Conservation (phyloP, 225 moss, liverwort and hornwort species). For the Physcomitrellopsis africana region DNA sequence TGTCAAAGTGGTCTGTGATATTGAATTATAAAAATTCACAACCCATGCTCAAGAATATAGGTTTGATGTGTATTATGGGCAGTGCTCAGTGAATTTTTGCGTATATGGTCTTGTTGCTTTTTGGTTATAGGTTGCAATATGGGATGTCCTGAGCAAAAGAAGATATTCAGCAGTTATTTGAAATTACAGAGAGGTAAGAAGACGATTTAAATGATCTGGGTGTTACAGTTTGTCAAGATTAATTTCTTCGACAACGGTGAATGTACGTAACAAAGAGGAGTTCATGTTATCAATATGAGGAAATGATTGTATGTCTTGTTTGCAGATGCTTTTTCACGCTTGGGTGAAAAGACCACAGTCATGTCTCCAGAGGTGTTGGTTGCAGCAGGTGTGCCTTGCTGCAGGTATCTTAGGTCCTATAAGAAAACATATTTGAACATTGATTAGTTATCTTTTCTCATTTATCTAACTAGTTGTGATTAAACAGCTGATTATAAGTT, state of each 20-base stretch:
- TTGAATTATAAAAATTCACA: background rate
- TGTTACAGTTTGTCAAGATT: slow-evolving; percentile 22
- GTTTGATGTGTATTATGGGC: slow-evolving; percentile 15
- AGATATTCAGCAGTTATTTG: slow-evolving; percentile 6
- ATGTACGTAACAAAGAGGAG: slow-evolving; percentile 8
- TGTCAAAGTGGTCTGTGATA: background rate
- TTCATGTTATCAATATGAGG: slow-evolving; percentile 23
- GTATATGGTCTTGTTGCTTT: slow-evolving; percentile 2
- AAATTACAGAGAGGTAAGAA: slow-evolving; percentile 2
- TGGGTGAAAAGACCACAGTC: slow-evolving; percentile 98
- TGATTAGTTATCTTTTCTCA: slow-evolving; percentile 6
- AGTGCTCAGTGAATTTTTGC: slow-evolving; percentile 10
- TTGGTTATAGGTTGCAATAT: slow-evolving; percentile 26
- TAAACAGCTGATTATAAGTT: slow-evolving; percentile 14
- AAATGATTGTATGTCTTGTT: slow-evolving; percentile 18
- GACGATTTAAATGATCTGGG: background rate
- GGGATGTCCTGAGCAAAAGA: slow-evolving; percentile 5
- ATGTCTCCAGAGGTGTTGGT: slow-evolving; percentile 97
- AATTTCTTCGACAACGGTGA: slow-evolving; percentile 15
- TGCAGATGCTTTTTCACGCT: slow-evolving; percentile 83
- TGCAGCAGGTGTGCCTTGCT: slow-evolving; percentile 93
- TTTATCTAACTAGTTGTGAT: slow-evolving; percentile 9
- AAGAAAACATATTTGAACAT: background rate
- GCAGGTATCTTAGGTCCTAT: slow-evolving; percentile 66
- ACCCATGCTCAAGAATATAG: background rate